Conservation (phyloP, 1,284 basidiomycete species). For the Megacollybia platyphylla region DNA sequence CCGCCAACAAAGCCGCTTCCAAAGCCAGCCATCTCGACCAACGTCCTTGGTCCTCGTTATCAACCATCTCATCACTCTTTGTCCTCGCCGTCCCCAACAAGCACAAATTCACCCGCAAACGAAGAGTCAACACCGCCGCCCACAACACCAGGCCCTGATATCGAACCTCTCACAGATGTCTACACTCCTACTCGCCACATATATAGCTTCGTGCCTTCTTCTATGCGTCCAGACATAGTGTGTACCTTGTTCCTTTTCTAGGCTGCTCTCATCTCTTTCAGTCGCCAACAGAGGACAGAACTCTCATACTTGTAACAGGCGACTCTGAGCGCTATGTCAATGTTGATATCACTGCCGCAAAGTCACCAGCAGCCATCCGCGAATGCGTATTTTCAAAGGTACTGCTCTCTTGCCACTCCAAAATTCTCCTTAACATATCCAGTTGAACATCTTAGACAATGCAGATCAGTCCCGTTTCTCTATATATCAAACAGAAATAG, state of each 20-base stretch:
- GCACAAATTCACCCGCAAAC: constrained; percentile 40
- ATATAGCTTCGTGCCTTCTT: constrained; percentile 4
- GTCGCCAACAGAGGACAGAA: constrained; percentile 41
- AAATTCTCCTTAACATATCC: constrained; percentile 4
- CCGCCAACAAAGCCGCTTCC: constrained; percentile 14
- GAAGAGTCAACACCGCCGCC: constrained; percentile 50
- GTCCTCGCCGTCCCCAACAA: constrained; percentile 44
- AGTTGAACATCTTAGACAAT: constrained; percentile 73
- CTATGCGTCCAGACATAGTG: constrained; percentile 23
- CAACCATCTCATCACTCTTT: constrained; percentile 30
- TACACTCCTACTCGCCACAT: constrained; percentile 12
- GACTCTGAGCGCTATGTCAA: constrained; percentile 73
- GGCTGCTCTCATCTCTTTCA: constrained; percentile 11
- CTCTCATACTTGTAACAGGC: constrained; percentile 64
- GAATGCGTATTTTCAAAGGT: constrained; percentile 83
- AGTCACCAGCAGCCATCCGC: constrained; percentile 61
- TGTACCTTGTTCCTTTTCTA: constrained; percentile 13
- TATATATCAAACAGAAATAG: constrained; percentile 82
- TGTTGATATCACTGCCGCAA: constrained; percentile 68
- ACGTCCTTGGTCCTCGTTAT: constrained; percentile 24
- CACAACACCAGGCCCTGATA: constrained; percentile 42
- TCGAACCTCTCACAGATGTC: constrained; percentile 12
- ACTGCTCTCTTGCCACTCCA: constrained; percentile 7
- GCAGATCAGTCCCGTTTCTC: constrained; percentile 68
- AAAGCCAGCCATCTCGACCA: constrained; percentile 23